Percentiles rank a stretch among this genome's conserved stretches.
Conservation (phyloP, 805 yeast species). For the Wickerhamiella australiensis region DNA sequence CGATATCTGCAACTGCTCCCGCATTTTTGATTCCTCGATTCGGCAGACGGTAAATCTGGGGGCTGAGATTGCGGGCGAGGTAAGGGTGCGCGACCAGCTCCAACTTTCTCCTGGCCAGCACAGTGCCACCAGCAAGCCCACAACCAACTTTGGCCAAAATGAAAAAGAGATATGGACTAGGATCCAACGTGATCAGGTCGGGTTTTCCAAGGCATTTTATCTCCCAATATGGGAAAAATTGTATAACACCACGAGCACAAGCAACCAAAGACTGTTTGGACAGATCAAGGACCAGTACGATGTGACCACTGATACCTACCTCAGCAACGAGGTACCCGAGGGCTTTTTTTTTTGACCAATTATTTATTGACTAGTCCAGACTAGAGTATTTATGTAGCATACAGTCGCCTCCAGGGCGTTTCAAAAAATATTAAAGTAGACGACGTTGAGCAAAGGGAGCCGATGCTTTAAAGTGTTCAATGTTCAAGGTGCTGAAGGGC, state of each 20-base stretch:
- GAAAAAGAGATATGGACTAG: constrained; percentile 3
- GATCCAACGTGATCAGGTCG: constrained; percentile 5
- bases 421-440: neutral
- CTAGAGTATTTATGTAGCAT: constrained; percentile 2
- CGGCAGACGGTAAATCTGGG: constrained; percentile 10
- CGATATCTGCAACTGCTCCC: constrained; percentile 84
- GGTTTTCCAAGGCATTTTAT: constrained; percentile 1
- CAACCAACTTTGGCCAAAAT: neutral
- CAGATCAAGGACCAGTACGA: neutral
- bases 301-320: neutral
- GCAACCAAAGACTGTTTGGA: neutral
- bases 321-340: neutral
- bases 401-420: constrained; percentile 4
- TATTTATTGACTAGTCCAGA: constrained; percentile 5
- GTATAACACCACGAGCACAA: neutral
- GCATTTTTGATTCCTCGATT: constrained; percentile 39
- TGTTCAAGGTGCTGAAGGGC: too few relatives aligned
- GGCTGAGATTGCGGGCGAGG: constrained; percentile 1
- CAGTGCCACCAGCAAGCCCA: neutral
- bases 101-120: neutral
- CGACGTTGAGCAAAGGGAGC: too few relatives aligned
- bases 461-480: too few relatives aligned
- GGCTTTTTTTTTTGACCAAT: constrained; percentile 5
- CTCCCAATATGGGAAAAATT: neutral
- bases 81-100: neutral